A percentile compares a stretch with the other conserved stretches of the same genome.
Conservation (phyloP, 805 yeast genomes). For the Spencermartinsiella europaea region DNA sequence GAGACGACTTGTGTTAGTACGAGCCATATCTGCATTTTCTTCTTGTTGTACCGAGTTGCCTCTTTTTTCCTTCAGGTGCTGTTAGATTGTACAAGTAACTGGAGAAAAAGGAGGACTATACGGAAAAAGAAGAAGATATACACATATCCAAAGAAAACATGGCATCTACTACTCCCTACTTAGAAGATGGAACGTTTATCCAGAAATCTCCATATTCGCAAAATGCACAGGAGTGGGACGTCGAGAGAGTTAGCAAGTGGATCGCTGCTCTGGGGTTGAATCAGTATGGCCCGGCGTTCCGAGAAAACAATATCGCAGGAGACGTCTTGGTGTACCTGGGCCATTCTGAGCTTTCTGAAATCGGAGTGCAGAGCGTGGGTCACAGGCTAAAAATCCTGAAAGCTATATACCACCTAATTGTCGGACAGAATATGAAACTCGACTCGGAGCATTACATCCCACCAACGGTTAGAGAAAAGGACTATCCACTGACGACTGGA, state of each 20-base stretch:
- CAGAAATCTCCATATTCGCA: neutral
- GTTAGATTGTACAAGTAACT: too few species aligned
- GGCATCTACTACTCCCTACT: neutral
- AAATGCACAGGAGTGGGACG: constrained; percentile 21
- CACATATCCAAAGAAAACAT: too few species aligned
- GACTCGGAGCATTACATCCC: constrained; percentile 30
- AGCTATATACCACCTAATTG: constrained; percentile 50
- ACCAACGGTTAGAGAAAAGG: constrained; percentile 27
- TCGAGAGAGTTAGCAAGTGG: constrained; percentile 20
- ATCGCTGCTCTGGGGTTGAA: constrained; percentile 19
- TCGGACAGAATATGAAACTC: constrained; percentile 14
- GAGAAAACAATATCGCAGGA: constrained; percentile 64
- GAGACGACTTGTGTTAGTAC: too few species aligned
- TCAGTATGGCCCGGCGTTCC: constrained; percentile 21
- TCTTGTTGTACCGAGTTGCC: too few species aligned
- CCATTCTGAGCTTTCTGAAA: constrained; percentile 65
- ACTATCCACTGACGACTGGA: neutral
- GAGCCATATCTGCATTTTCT: too few species aligned
- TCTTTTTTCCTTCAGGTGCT: too few species aligned
- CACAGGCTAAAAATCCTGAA: constrained; percentile 57
- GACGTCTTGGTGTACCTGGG: constrained; percentile 63
- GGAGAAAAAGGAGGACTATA: too few species aligned
- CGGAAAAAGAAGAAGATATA: too few species aligned
- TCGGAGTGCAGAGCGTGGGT: constrained; percentile 54
- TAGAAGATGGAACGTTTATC: neutral